These are phyloP conservation scores for Crucibulum laeve DNA, from an alignment of 768 basidiomycete genomes.

Conservation along the genomic window DNA sequence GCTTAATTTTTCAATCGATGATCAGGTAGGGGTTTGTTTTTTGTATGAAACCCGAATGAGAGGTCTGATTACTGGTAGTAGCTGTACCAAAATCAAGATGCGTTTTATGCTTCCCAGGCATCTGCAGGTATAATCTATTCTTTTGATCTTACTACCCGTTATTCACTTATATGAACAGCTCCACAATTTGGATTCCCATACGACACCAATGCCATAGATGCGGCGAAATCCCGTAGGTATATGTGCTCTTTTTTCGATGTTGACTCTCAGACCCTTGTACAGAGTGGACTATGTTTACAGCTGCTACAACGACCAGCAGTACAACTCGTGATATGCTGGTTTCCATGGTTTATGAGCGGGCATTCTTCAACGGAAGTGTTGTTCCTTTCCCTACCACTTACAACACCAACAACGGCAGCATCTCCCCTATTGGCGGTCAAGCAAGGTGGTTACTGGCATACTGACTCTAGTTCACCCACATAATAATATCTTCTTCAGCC, in stretches of 20 bases:
- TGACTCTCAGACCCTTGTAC: not conserved
- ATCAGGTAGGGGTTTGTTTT: no score
- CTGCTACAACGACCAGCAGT: slow-evolving; percentile 31
- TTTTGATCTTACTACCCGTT: not conserved
- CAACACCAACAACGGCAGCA: slow-evolving; percentile 1
- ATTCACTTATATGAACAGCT: not conserved
- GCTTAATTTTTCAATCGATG: no score
- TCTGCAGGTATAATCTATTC: slow-evolving; percentile 1
- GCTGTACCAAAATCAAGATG: not conserved
- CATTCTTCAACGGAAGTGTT: slow-evolving; percentile 11
- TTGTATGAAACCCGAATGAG: no score
- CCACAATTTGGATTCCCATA: slow-evolving; percentile 13
- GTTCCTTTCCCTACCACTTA: slow-evolving; percentile 20
- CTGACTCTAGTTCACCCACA: not conserved
- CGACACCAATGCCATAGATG: slow-evolving; percentile 14
- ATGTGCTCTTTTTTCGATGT: not conserved
- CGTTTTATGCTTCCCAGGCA: slow-evolving; percentile 7
- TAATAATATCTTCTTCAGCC: not conserved
- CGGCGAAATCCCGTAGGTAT: slow-evolving; percentile 20
- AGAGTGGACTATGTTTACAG: slow-evolving; percentile 51
- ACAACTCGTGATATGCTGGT: slow-evolving; percentile 35
- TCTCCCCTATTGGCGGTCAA: not conserved
- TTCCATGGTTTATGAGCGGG: slow-evolving; percentile 15
- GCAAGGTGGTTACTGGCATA: not conserved
- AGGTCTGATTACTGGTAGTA: slow-evolving; percentile 6